Evolutionary conservation across 768 basidiomycete genomes (phyloP).

Genomic region (Arthromyces matolae): DNA sequence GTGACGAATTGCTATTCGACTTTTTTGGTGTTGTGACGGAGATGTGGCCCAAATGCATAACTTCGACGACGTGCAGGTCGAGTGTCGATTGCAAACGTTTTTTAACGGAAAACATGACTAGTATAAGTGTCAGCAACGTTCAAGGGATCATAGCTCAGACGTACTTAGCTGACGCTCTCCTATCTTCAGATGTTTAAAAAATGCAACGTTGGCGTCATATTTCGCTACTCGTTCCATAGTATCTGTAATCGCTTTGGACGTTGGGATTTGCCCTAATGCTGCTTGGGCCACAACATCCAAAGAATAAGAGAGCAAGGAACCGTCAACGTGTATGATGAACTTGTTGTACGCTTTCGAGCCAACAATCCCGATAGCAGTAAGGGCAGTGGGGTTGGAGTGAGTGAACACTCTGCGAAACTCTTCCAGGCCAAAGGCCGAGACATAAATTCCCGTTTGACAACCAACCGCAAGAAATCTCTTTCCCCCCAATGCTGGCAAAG

Average conservation of each 20-base stretch:
- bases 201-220: slow-evolving; percentile 51
- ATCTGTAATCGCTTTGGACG: slow-evolving; percentile 41
- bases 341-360: slow-evolving; percentile 51
- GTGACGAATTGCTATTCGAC: slow-evolving; percentile 15
- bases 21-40: slow-evolving; percentile 34
- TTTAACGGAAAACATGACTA: slow-evolving; percentile 72
- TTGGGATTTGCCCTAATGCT: slow-evolving; percentile 44
- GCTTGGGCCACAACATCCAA: slow-evolving; percentile 66
- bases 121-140: neutral
- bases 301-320: slow-evolving; percentile 59
- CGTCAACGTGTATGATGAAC: slow-evolving; percentile 62
- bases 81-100: slow-evolving; percentile 52
- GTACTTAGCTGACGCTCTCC: slow-evolving; percentile 55
- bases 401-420: slow-evolving; percentile 59
- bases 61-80: slow-evolving; percentile 58
- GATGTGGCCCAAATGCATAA: slow-evolving; percentile 29
- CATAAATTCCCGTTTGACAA: slow-evolving; percentile 68
- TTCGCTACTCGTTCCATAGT: slow-evolving; percentile 61
- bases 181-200: slow-evolving; percentile 55
- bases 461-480: slow-evolving; percentile 62
- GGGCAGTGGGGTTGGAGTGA: slow-evolving; percentile 43
- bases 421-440: slow-evolving; percentile 50
- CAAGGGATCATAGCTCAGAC: slow-evolving; percentile 14
- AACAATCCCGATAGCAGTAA: slow-evolving; percentile 51
- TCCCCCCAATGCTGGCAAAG: slow-evolving; percentile 40